Evolutionary conservation across 495 filamentous ascomycete species (phyloP).

Genomic region (Neurospora sp.): DNA sequence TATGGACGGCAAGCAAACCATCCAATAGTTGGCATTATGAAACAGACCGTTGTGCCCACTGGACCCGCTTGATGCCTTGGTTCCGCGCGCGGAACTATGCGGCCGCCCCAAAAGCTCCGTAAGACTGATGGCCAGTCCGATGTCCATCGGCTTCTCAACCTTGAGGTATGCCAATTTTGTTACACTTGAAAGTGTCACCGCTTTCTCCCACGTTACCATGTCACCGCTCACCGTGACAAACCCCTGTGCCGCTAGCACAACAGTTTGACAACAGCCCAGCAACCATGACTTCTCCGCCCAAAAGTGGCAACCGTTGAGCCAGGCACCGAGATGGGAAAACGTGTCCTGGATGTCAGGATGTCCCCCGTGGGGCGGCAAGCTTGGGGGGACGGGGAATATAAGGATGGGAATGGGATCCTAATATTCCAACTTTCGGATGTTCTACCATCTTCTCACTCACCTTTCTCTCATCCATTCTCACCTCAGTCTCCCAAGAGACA

Average conservation of each 20-base stretch:
- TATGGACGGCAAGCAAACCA: background rate
- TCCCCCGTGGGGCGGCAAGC: background rate
- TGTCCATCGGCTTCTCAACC: background rate
- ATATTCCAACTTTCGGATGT: background rate
- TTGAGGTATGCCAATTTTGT: background rate
- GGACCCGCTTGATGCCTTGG: background rate
- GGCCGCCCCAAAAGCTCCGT: background rate
- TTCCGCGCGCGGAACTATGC: background rate
- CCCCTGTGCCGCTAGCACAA: background rate
- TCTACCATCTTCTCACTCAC: background rate
- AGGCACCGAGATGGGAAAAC: background rate
- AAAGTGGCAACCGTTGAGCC: background rate
- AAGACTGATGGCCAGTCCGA: background rate
- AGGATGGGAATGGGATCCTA: background rate
- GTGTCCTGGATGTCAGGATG: background rate
- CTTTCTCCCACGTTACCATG: background rate
- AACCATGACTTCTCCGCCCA: background rate
- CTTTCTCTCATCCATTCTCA: background rate
- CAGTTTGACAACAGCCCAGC: background rate
- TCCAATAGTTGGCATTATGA: background rate
- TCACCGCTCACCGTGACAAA: background rate
- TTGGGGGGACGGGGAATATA: background rate
- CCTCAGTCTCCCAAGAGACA: background rate
- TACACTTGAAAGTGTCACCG: too few relatives aligned
- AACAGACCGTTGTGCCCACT: background rate